Base-by-base conservation (phyloP, 257 asterid genomes). In the Dorcoceras hygrometricum region DNA sequence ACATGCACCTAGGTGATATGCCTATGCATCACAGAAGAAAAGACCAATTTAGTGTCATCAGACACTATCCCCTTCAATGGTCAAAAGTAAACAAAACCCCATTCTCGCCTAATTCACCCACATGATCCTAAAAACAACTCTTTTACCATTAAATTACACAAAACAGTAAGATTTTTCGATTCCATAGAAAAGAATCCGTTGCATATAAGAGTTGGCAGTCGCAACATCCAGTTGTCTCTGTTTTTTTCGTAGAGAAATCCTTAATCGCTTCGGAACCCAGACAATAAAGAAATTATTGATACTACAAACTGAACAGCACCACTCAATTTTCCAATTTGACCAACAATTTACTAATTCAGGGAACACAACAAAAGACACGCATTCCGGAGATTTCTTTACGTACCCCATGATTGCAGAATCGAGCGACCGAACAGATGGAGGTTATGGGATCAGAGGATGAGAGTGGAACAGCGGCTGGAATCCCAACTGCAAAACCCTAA, bases 361-460 rank as follows among this genome's bases (percentile, higher is more conserved):
- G 14, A 39, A 39, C n/a, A 39, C 18, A 16, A 16, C 4, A 46
- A 16, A 46, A 18, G n/a, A 46, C 2, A 46, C 22, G 22, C 54
- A 46, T 46, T 46, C 20, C 54, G 20, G 8, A 43, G 19, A 16
- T 14, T 43, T 34, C 32, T 18, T 4, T 1, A 65, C 80, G 61
- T 77, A 82, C 87, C 87, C 87, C 87, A 82, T 82, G 78, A 29
- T 67, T 70, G 76, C 71, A 22, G 79, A 67, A 70, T 70, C 65
- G 75, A 59, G 76, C 63, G 59, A 57, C 19, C 74, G 23, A 53
- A 69, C 20, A 4, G 57, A 26, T 28, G 14, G 29, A 62, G 57
- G 50, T 53, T 60, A 63, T 65, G 75, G 76, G 11, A 65, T 57
- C 64, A 62, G 60, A 56, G 43, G 36, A 23, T 8, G 31, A 70